A percentile compares a stretch with the other conserved stretches of the same genome.
Evolutionary conservation across 768 basidiomycete species (phyloP).

Genomic region (Auriculariales sp.): DNA sequence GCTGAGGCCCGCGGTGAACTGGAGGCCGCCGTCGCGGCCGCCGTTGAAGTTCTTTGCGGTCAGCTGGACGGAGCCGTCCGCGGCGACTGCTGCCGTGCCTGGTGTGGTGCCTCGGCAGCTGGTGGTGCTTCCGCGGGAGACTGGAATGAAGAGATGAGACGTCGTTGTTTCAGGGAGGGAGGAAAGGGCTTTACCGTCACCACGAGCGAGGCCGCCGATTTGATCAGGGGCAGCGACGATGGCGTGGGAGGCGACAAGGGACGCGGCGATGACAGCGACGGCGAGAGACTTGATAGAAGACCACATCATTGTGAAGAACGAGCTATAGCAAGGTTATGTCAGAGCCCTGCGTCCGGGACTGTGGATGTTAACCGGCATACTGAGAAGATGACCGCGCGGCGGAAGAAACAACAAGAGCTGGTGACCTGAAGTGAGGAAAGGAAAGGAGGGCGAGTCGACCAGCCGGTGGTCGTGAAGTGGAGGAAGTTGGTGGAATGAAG

Average conservation of each 20-base stretch:
- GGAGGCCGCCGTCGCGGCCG: neutral
- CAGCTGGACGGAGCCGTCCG: neutral
- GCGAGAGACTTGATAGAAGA: neutral
- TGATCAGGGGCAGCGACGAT: neutral
- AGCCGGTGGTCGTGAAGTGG: neutral
- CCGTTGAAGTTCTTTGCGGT: conserved; percentile 1
- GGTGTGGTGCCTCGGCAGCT: neutral
- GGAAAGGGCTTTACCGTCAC: neutral
- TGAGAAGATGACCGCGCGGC: neutral
- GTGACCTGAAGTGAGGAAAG: neutral
- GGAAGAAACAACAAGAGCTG: neutral
- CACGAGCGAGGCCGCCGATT: neutral
- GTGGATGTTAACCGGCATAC: neutral
- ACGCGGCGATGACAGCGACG: neutral
- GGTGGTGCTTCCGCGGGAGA: neutral
- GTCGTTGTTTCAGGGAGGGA: neutral
- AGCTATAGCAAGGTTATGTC: neutral
- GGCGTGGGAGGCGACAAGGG: neutral
- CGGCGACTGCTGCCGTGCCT: neutral
- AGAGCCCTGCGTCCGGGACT: neutral
- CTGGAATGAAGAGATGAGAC: neutral
- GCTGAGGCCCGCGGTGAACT: neutral
- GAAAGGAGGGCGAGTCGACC: neutral
- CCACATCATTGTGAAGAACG: neutral
- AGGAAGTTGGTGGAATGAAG: neutral